Conservation (phyloP, 202 grass and related monocot species). For the Panicum virgatum region DNA sequence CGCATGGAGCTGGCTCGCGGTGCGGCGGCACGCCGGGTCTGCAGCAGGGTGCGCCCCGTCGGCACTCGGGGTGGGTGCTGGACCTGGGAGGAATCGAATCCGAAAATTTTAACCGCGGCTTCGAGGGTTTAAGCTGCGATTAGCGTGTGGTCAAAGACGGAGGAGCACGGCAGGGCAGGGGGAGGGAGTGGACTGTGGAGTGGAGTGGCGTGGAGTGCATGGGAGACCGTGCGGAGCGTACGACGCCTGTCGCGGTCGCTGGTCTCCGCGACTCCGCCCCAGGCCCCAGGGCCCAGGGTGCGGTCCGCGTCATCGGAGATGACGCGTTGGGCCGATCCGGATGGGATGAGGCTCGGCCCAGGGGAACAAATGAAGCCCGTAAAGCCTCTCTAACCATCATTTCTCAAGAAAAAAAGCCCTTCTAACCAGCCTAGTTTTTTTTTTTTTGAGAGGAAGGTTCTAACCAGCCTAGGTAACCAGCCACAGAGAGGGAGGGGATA, state of each 20-base stretch:
- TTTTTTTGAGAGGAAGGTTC: too few species aligned
- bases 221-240: slow-evolving; percentile 22
- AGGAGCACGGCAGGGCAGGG: neutral
- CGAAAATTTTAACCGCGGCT: neutral
- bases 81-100: neutral
- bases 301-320: neutral
- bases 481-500: too few species aligned
- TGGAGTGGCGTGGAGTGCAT: slow-evolving; percentile 11
- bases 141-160: slow-evolving; percentile 11
- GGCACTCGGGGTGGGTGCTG: neutral
- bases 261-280: too few species aligned
- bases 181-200: neutral
- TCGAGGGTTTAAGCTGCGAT: slow-evolving; percentile 6
- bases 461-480: too few species aligned
- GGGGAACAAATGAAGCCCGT: neutral
- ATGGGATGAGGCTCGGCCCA: neutral
- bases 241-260: slow-evolving; percentile 27
- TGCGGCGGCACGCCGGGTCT: too few species aligned
- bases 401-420: too few species aligned
- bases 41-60: neutral
- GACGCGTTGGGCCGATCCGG: neutral
- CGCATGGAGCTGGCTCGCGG: neutral
- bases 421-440: too few species aligned
- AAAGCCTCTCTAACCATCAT: too few species aligned
- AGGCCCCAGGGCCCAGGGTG: neutral